Base-by-base conservation (phyloP, 2,329 filamentous ascomycete genomes). In the Cytospora leucostoma region DNA sequence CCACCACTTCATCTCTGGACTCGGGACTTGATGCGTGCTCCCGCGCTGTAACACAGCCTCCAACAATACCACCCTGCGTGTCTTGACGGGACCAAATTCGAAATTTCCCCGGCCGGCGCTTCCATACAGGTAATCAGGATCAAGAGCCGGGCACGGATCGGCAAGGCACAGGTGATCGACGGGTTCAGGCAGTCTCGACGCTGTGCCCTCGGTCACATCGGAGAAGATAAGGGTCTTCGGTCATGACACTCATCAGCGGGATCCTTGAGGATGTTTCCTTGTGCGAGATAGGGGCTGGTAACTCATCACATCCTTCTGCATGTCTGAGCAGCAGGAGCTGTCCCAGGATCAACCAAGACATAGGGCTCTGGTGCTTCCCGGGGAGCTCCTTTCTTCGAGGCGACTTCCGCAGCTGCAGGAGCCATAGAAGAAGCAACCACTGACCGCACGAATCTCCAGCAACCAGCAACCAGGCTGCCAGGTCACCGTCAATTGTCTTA, bases 1-100 rank as follows among this genome's bases (percentile, higher is more conserved):
- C 61, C 61, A 63, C 61, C 49, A 34, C 35, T 49, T 63, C 61
- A 59, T 63, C 61, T 63, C 61, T 63, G 61, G 55, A 49, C 61
- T 63, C 61, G 61, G 61, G 50, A 58, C 54, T 55, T 58, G 61
- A 49, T 63, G 55, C 54, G 40, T 58, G 54, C 61, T 59, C 51
- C 61, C 61, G 61, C 35, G 32, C 34, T 53, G 61, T 50, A 40
- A 51, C 49, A 37, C 61, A 37, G 49, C 56, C 37, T 58, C 54
- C 37, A 52, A 50, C 54, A 52, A 50, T 57, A 53, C 13, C 57
- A 32, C 55, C 17, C 37, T 54, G 34, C 47, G 57, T 40, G 17
- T 35, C 7, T 44, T 49, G 19, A 59, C 55, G 38, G 61, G 61
- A 53, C 32, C 47, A 21, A 50, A 40, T 21, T 15, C 38, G 34